Base-by-base conservation (phyloP, 2,329 filamentous ascomycete species). In the Phyllosticta citrichinensis region DNA sequence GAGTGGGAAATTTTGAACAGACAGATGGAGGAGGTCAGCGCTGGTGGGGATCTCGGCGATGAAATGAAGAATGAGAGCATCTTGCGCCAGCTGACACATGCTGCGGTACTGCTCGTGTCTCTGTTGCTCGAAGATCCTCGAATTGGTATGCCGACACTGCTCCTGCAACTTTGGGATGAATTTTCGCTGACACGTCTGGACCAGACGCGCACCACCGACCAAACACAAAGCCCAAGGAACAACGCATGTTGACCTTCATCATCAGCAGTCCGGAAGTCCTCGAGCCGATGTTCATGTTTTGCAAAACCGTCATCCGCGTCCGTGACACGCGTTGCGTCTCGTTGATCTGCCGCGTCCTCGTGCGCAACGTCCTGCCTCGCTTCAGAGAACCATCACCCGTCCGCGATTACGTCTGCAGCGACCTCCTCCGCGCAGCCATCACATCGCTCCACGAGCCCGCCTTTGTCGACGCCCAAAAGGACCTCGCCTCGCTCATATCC, bases 31-130 rank as follows among this genome's bases (percentile, higher is more conserved):
- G 84, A 88, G 20, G 82, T 86, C 1, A 86, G 86, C 3, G 86
- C 87, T 20, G 90, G 92, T 60, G 89, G 89, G 63, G 76, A 79
- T 60, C 77, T 99, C 58, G 89, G 89, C 1, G 91, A 97, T 66
- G 94, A 99, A 76, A 99, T 99, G 94, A 96, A 97, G 75, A 87
- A 90, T 6, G 94, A 99, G 73, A 97, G 93, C 69, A 95, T 99
- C 30, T 78, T 99, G 54, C 85, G 94, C 20, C 91, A 97, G 71
- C 81, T 97, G 56, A 97, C 93, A 0, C 94, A 95, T 73, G 91
- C 91, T 3, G 90, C 92, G 1, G 91, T 97, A 30, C 87, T 94
- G 67, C 91, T 97, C 81, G 88, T 97, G 64, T 90, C 91, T 8
- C 89, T 91, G 66, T 86, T 97, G 67, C 80, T 99, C 22, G 92